phyloP scores from a whole-genome alignment of 108 stramenopile species.

The Mayamaea pseudoterrestris region DNA sequence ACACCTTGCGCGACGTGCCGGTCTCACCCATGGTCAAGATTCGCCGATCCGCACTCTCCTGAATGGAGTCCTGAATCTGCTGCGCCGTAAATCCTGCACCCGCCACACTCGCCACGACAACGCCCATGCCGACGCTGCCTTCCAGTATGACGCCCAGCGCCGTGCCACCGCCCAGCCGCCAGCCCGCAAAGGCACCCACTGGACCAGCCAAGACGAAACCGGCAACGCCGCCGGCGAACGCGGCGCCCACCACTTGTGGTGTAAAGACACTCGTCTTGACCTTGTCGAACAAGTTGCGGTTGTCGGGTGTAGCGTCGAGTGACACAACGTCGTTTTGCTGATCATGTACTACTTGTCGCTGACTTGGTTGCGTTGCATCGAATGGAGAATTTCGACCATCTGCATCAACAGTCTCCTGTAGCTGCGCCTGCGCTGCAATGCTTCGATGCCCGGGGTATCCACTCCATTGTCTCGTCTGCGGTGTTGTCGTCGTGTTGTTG shows the following conservation, averaged over 20 bases:
- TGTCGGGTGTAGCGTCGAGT: background rate
- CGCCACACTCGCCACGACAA: constrained; percentile 52
- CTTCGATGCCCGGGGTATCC: too few relatives aligned
- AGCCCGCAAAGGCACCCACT: constrained; percentile 19
- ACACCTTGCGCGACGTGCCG: constrained; percentile 28
- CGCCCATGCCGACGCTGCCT: constrained; percentile 47
- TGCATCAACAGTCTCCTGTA: too few relatives aligned
- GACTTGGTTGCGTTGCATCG: background rate
- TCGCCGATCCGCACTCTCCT: constrained; percentile 36
- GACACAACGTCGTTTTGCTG: background rate
- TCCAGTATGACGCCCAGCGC: constrained; percentile 41
- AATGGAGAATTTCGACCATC: too few relatives aligned
- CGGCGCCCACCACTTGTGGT: constrained; percentile 21
- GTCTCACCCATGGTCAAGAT: constrained; percentile 39
- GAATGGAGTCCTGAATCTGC: constrained; percentile 29
- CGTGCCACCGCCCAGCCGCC: too few relatives aligned
- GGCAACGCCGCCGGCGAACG: constrained; percentile 46
- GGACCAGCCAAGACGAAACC: constrained; percentile 50
- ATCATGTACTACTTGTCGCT: background rate
- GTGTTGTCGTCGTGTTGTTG: too few relatives aligned
- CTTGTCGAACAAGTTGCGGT: background rate
- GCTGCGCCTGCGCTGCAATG: too few relatives aligned
- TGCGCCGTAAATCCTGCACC: constrained; percentile 38
- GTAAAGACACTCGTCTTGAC: background rate
- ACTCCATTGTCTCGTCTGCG: too few relatives aligned